Conservation (phyloP, 352 stramenopile genomes). For the Globisporangium middletonii region DNA sequence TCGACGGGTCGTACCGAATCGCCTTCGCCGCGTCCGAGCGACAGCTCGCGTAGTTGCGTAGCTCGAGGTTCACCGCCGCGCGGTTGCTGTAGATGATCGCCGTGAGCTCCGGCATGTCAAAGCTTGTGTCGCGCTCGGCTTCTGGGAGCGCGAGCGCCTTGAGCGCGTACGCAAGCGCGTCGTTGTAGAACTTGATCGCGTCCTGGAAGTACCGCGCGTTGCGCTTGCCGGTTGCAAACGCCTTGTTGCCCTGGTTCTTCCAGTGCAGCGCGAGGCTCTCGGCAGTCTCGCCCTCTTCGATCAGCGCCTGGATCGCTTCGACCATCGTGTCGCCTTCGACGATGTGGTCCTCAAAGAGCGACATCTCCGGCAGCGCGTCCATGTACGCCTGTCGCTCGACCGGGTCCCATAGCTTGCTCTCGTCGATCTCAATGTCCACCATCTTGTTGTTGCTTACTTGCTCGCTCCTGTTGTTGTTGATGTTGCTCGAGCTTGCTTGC, state of each 20-base stretch:
- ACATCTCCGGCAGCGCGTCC: conserved; percentile 81
- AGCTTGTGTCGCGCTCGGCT: conserved; percentile 49
- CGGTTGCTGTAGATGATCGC: conserved; percentile 79
- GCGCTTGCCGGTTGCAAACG: conserved; percentile 72
- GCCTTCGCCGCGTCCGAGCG: conserved; percentile 72
- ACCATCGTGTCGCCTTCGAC: conserved; percentile 85
- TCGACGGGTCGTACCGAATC: conserved; percentile 58
- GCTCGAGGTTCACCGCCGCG: conserved; percentile 71
- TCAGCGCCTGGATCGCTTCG: conserved; percentile 80
- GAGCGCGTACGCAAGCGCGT: conserved; percentile 68
- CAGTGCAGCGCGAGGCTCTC: conserved; percentile 82
- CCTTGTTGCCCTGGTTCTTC: conserved; percentile 88
- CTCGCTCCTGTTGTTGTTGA: not conserved
- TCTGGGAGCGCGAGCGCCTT: conserved; percentile 66
- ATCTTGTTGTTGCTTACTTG: conserved; percentile 20
- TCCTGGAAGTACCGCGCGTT: conserved; percentile 69
- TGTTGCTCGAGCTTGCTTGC: not conserved
- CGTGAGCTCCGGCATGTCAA: conserved; percentile 66
- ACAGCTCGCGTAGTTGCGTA: conserved; percentile 85
- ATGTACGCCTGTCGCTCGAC: conserved; percentile 78
- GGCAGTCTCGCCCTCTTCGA: conserved; percentile 82
- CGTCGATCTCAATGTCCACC: conserved; percentile 85
- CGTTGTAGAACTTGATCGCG: conserved; percentile 75
- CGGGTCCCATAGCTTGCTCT: conserved; percentile 84
- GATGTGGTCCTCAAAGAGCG: conserved; percentile 85